A percentile compares a stretch with the other conserved stretches of the same genome.
Conservation (phyloP, 2,329 filamentous ascomycete genomes). For the Sporothrix schenckii region DNA sequence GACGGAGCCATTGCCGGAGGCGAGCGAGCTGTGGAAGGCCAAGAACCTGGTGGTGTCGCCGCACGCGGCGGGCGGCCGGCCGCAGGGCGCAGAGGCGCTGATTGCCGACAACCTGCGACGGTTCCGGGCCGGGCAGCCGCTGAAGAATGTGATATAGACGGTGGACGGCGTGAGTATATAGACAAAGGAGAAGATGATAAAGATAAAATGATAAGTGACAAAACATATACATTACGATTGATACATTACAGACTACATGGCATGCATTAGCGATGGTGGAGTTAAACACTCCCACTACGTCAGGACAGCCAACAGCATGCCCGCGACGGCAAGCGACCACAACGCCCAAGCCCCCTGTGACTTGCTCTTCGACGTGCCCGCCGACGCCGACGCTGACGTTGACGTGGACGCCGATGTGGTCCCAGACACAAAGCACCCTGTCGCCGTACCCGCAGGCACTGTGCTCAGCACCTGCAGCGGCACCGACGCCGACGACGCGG, state of each 20-base stretch:
- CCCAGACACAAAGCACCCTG: neutral
- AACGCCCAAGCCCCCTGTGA: neutral
- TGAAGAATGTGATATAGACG: conserved; percentile 54
- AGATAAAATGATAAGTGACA: too few relatives aligned
- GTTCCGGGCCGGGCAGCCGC: conserved; percentile 60
- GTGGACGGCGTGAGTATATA: too few relatives aligned
- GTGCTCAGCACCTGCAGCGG: conserved; percentile 10
- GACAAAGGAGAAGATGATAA: neutral
- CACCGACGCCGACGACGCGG: conserved; percentile 13
- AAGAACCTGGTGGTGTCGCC: conserved; percentile 38
- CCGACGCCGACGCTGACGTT: neutral
- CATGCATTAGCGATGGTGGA: neutral
- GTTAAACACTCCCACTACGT: neutral
- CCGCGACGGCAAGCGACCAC: neutral
- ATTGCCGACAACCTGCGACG: conserved; percentile 64
- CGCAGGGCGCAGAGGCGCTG: conserved; percentile 61
- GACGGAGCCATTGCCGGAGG: conserved; percentile 48
- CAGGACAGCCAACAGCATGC: neutral
- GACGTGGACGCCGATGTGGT: neutral
- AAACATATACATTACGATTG: neutral
- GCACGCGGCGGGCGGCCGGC: conserved; percentile 58
- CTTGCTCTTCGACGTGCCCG: neutral
- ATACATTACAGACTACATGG: neutral
- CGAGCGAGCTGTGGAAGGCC: conserved; percentile 41
- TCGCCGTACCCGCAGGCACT: conserved; percentile 23